Evolutionary conservation across 352 stramenopile genomes (phyloP).

Genomic region (Globisporangium paroecandrum): DNA sequence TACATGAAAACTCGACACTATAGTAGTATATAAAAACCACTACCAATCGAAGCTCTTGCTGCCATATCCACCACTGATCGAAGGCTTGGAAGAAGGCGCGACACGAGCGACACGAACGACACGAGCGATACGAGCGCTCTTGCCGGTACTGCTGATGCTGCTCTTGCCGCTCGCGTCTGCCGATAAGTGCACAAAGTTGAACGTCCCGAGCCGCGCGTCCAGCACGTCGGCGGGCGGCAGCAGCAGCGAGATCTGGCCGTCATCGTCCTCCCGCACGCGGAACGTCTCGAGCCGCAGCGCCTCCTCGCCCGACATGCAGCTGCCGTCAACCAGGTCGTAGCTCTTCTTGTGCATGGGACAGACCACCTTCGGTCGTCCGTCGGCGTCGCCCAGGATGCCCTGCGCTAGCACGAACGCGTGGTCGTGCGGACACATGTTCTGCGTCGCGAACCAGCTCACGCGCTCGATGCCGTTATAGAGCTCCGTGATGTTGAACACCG

Average conservation of each 20-base stretch:
- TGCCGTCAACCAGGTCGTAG: conserved; percentile 77
- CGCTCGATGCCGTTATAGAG: conserved; percentile 56
- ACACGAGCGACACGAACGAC: not conserved
- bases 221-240: conserved; percentile 73
- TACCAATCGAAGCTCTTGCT: conserved; percentile 1
- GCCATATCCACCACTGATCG: not conserved
- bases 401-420: conserved; percentile 91
- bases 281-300: conserved; percentile 84
- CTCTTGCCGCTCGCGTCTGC: not conserved
- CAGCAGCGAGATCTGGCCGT: conserved; percentile 64
- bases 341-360: conserved; percentile 93
- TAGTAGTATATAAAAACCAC: no score
- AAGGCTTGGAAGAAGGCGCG: not conserved
- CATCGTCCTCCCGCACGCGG: conserved; percentile 66
- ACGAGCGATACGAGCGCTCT: not conserved
- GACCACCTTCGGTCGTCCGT: conserved; percentile 81
- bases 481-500: conserved; percentile 86
- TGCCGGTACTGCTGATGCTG: not conserved
- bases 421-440: conserved; percentile 94
- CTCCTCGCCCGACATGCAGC: conserved; percentile 62
- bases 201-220: conserved; percentile 82
- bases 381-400: conserved; percentile 84
- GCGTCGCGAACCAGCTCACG: conserved; percentile 87
- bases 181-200: conserved; percentile 31
- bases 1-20: no score